These are phyloP conservation scores for Monosporascus sp. DNA, from an alignment of 2,329 filamentous ascomycete species.

Conservation along the genomic window DNA sequence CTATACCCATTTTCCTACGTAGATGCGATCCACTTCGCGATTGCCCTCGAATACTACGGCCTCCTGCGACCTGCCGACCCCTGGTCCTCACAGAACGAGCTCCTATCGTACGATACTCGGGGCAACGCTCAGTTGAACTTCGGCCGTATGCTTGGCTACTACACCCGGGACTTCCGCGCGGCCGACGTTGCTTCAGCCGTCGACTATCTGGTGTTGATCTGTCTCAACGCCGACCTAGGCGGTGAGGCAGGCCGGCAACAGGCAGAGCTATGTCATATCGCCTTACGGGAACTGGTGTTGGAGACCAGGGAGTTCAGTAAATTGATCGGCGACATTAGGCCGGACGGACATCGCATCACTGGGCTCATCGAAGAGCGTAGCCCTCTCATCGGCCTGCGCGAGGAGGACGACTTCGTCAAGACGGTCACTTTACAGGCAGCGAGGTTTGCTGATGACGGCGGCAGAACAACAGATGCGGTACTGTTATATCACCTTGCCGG, in stretches of 20 bases:
- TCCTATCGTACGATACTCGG: slow-evolving; percentile 61
- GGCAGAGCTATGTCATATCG: slow-evolving; percentile 81
- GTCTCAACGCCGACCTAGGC: slow-evolving; percentile 78
- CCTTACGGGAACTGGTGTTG: slow-evolving; percentile 87
- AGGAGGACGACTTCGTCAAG: slow-evolving; percentile 79
- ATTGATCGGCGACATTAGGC: slow-evolving; percentile 83
- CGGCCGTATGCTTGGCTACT: slow-evolving; percentile 86
- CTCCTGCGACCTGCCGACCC: slow-evolving; percentile 83
- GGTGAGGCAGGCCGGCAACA: slow-evolving; percentile 72
- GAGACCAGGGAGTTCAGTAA: slow-evolving; percentile 95
- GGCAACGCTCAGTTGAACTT: slow-evolving; percentile 84
- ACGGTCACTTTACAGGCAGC: slow-evolving; percentile 93
- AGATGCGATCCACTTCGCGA: slow-evolving; percentile 90
- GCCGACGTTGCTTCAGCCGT: slow-evolving; percentile 85
- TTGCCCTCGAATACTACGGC: slow-evolving; percentile 84
- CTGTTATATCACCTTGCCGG: slow-evolving; percentile 90
- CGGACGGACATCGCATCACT: slow-evolving; percentile 77
- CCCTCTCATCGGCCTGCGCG: slow-evolving; percentile 70
- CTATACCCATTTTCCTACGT: slow-evolving; percentile 89
- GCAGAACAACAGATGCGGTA: slow-evolving; percentile 87
- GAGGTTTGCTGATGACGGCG: slow-evolving; percentile 88
- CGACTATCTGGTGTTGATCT: slow-evolving; percentile 88
- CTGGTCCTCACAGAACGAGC: slow-evolving; percentile 65
- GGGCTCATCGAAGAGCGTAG: slow-evolving; percentile 86
- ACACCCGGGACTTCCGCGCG: slow-evolving; percentile 91